These are phyloP conservation scores for Paraconiothyrium brasiliense DNA, from an alignment of 2,329 filamentous ascomycete species.

Conservation along the genomic window DNA sequence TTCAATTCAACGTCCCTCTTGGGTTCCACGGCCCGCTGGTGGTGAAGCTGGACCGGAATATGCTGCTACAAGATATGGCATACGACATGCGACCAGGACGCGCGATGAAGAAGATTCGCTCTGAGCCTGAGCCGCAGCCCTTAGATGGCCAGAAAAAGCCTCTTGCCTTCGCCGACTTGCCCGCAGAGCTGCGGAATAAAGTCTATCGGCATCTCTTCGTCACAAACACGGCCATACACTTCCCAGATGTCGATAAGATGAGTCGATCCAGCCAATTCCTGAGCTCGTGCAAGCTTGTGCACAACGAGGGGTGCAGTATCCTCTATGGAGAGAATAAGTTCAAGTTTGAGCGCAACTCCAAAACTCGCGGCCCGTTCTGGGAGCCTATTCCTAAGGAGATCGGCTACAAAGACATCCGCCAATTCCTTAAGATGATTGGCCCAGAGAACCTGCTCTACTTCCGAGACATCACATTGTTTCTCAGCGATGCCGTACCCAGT, in stretches of 20 bases:
- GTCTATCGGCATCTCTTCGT: conserved; percentile 58
- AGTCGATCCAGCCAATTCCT: conserved; percentile 56
- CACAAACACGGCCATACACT: conserved; percentile 37
- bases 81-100: conserved; percentile 30
- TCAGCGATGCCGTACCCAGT: conserved; percentile 57
- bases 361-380: conserved; percentile 54
- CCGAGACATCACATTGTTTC: conserved; percentile 55
- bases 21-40: conserved; percentile 57
- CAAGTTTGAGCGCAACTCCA: conserved; percentile 51
- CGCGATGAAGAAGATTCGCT: conserved; percentile 20
- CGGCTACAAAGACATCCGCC: conserved; percentile 57
- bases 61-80: conserved; percentile 29
- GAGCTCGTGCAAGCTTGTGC: conserved; percentile 56
- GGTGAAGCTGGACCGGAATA: conserved; percentile 51
- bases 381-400: conserved; percentile 55
- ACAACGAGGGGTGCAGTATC: conserved; percentile 57
- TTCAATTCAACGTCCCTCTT: conserved; percentile 58
- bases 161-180: conserved; percentile 41
- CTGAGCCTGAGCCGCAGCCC: conserved; percentile 2
- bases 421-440: conserved; percentile 59
- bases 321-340: conserved; percentile 63
- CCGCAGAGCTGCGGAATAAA: conserved; percentile 57
- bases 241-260: conserved; percentile 46
- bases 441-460: conserved; percentile 57
- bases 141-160: not conserved